phyloP scores from a whole-genome alignment of 1,284 basidiomycete genomes.

The Leccinum pachyderme region DNA sequence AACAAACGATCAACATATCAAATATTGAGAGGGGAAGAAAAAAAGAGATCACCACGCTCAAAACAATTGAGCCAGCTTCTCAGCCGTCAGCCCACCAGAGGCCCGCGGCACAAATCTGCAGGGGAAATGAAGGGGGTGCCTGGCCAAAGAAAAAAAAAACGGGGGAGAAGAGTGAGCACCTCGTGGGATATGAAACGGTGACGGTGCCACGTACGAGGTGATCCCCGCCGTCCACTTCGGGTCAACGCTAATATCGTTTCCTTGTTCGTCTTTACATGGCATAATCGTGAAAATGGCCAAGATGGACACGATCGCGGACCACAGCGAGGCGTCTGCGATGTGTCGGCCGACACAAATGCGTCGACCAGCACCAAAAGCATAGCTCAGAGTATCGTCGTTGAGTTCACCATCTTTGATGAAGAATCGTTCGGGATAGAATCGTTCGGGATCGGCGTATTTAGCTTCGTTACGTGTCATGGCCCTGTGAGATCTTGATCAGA shows the following conservation, averaged over 20 bases:
- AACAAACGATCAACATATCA: not conserved
- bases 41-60: constrained; percentile 4
- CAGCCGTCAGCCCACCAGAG: constrained; percentile 14
- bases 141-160: constrained; percentile 1
- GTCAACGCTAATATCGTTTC: constrained; percentile 26
- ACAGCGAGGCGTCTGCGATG: constrained; percentile 34
- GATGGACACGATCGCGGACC: constrained; percentile 33
- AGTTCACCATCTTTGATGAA: constrained; percentile 16
- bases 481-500: constrained; percentile 8
- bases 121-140: constrained; percentile 27
- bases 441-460: constrained; percentile 29
- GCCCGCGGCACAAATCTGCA: constrained; percentile 26
- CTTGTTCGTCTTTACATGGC: constrained; percentile 27
- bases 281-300: constrained; percentile 30
- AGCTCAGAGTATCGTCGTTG: constrained; percentile 24
- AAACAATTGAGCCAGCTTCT: constrained; percentile 21
- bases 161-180: not conserved
- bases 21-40: not conserved
- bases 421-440: constrained; percentile 30
- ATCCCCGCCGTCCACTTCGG: constrained; percentile 28
- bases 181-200: not conserved
- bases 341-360: constrained; percentile 34
- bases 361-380: constrained; percentile 26
- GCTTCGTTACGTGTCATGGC: constrained; percentile 32
- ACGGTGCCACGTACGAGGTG: constrained; percentile 23